Percentiles rank a stretch among this genome's conserved stretches.
These are phyloP conservation scores for Tricholoma terreum DNA, from an alignment of 768 basidiomycete genomes.

Conservation along the genomic window DNA sequence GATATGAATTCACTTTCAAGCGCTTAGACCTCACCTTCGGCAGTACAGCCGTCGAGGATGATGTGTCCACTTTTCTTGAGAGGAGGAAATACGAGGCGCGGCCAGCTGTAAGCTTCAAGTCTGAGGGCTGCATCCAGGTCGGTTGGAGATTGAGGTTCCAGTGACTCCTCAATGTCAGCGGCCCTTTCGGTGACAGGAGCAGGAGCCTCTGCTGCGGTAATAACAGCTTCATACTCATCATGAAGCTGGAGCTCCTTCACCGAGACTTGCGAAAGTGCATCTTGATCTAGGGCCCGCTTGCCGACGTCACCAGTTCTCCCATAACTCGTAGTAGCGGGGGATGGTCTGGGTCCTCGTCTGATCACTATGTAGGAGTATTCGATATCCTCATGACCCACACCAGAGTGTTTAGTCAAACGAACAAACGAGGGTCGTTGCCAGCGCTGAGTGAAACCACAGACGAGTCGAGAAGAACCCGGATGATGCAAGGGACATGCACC, in stretches of 20 bases:
- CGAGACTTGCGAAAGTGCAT: constrained; percentile 22
- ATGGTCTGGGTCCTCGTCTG: constrained; percentile 71
- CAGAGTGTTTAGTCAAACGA: constrained; percentile 84
- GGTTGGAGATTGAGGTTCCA: constrained; percentile 16
- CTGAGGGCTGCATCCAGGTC: constrained; percentile 56
- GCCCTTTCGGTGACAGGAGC: constrained; percentile 7
- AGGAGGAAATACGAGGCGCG: constrained; percentile 89
- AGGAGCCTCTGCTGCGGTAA: constrained; percentile 6
- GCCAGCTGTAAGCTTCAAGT: constrained; percentile 82
- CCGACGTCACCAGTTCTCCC: constrained; percentile 58
- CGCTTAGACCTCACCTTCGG: constrained; percentile 54
- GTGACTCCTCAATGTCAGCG: constrained; percentile 2
- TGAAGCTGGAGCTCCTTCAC: constrained; percentile 43
- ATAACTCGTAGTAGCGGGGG: constrained; percentile 29
- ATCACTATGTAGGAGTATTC: constrained; percentile 91
- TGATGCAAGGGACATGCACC: constrained; percentile 72
- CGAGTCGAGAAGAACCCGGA: constrained; percentile 47
- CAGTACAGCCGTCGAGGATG: constrained; percentile 83
- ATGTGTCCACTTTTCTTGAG: constrained; percentile 90
- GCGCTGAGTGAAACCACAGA: constrained; percentile 86
- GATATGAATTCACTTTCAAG: not conserved
- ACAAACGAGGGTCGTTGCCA: constrained; percentile 84
- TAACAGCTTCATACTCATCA: constrained; percentile 22
- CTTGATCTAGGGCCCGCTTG: constrained; percentile 38
- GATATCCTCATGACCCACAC: constrained; percentile 80